A percentile compares a stretch with the other conserved stretches of the same genome.
Evolutionary conservation across 805 yeast genomes (phyloP).

Genomic region (Candida sakaeoensis): DNA sequence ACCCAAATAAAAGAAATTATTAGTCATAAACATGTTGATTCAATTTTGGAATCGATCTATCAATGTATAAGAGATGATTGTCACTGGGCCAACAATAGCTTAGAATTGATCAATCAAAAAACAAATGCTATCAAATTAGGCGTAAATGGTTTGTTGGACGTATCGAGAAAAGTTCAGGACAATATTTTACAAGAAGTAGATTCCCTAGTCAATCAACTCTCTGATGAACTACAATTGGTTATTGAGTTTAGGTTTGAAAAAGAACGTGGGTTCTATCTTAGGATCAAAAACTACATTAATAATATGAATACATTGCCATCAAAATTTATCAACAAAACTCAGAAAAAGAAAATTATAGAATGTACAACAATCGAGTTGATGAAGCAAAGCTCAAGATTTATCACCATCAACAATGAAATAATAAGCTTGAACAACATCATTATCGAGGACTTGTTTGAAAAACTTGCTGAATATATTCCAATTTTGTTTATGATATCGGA

Average conservation of each 20-base stretch:
- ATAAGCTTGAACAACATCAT: conserved; percentile 38
- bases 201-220: conserved; percentile 1
- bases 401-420: conserved; percentile 40
- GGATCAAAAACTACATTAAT: conserved; percentile 1
- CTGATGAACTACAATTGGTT: conserved; percentile 1
- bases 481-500: conserved; percentile 11
- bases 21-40: conserved; percentile 5
- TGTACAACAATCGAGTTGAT: conserved; percentile 11
- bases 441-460: conserved; percentile 18
- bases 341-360: conserved; percentile 9
- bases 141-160: conserved; percentile 12
- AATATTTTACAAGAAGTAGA: conserved; percentile 5
- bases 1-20: conserved; percentile 6
- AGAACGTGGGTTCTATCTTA: conserved; percentile 9
- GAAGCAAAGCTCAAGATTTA: conserved; percentile 31
- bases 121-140: conserved; percentile 10
- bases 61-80: conserved; percentile 9
- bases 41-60: not conserved
- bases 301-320: not conserved
- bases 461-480: conserved; percentile 5
- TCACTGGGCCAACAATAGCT: conserved; percentile 7
- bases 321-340: conserved; percentile 7
- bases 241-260: conserved; percentile 8
- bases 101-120: conserved; percentile 9
- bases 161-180: conserved; percentile 8